These are phyloP conservation scores for Aspergillus carbonarius DNA, from an alignment of 2,329 filamentous ascomycete genomes.

Conservation along the genomic window DNA sequence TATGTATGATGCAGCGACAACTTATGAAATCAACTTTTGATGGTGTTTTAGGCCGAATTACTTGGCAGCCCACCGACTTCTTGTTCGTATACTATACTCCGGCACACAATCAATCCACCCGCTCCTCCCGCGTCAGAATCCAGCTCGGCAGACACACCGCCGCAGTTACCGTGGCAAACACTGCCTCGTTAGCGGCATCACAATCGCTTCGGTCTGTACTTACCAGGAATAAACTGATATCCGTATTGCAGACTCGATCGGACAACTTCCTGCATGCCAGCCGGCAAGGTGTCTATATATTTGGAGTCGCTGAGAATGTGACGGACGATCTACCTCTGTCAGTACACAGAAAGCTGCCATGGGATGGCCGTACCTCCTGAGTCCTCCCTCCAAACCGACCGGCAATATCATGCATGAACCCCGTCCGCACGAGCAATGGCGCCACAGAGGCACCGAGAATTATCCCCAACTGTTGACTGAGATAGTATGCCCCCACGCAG, in stretches of 20 bases:
- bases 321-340: not conserved
- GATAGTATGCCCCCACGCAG: constrained; percentile 5
- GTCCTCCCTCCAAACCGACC: not conserved
- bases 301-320: not conserved
- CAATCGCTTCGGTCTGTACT: not conserved
- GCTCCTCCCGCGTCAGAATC: not conserved
- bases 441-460: constrained; percentile 1
- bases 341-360: no score
- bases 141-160: not conserved
- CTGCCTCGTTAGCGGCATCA: not conserved
- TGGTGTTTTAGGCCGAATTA: not conserved
- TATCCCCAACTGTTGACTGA: constrained; percentile 3
- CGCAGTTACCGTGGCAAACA: not conserved
- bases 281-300: not conserved
- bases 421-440: not conserved
- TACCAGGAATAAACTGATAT: not conserved
- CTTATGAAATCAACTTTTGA: not conserved
- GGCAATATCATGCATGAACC: constrained; percentile 1
- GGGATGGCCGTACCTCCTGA: no score
- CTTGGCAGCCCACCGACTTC: not conserved
- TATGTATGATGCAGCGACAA: not conserved
- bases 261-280: not conserved
- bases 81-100: not conserved
- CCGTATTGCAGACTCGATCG: not conserved
- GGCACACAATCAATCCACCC: not conserved